Conservation (phyloP, 2,329 filamentous ascomycete species). For the Pochonia chlamydosporia region DNA sequence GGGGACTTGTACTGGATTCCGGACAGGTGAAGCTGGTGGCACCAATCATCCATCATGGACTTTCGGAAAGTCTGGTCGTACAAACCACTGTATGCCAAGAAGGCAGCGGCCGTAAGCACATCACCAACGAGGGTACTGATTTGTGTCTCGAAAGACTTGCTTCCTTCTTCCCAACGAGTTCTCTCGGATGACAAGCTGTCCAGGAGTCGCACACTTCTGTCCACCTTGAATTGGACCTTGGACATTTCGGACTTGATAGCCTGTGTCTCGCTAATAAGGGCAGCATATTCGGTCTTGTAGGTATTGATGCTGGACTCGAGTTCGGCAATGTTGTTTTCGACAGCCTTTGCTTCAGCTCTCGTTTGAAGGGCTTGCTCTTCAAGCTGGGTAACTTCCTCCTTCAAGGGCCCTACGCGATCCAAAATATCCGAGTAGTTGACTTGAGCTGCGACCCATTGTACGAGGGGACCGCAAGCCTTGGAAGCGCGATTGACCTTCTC, state of each 20-base stretch:
- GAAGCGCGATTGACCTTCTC: slow-evolving; percentile 94
- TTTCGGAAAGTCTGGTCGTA: slow-evolving; percentile 98
- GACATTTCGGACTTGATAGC: slow-evolving; percentile 97
- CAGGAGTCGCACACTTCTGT: slow-evolving; percentile 87
- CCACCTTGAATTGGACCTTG: slow-evolving; percentile 94
- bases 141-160: slow-evolving; percentile 96
- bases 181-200: slow-evolving; percentile 94
- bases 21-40: slow-evolving; percentile 87
- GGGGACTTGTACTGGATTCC: slow-evolving; percentile 88
- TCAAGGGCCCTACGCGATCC: slow-evolving; percentile 85
- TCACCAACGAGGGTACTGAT: slow-evolving; percentile 95
- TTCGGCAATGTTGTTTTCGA: slow-evolving; percentile 77
- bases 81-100: slow-evolving; percentile 92
- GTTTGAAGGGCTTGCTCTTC: slow-evolving; percentile 88
- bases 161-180: slow-evolving; percentile 91
- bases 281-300: slow-evolving; percentile 94
- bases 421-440: slow-evolving; percentile 98
- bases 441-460: slow-evolving; percentile 95
- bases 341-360: slow-evolving; percentile 86
- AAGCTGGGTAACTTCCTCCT: slow-evolving; percentile 80
- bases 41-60: slow-evolving; percentile 96
- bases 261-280: slow-evolving; percentile 93
- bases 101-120: slow-evolving; percentile 91
- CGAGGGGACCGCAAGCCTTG: slow-evolving; percentile 92
- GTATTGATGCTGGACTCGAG: slow-evolving; percentile 87